These are phyloP conservation scores for Westerdykella aurantiaca DNA, from an alignment of 2,329 filamentous ascomycete genomes.

Conservation along the genomic window DNA sequence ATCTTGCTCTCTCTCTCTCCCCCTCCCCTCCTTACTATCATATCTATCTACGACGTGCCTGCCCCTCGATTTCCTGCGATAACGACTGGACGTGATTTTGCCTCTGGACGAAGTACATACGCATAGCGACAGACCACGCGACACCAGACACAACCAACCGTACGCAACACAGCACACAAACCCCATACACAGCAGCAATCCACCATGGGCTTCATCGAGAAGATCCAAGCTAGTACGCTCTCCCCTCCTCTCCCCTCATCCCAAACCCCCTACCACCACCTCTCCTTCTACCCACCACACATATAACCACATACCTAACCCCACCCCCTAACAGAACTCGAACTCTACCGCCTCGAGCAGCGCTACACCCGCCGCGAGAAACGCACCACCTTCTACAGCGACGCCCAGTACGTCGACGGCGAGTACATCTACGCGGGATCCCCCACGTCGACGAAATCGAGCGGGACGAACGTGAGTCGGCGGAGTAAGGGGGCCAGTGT, in stretches of 20 bases:
- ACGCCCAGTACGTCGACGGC: constrained; percentile 88
- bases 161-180: too few relatives aligned
- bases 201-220: constrained; percentile 36
- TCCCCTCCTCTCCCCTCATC: neutral
- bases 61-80: too few relatives aligned
- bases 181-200: too few relatives aligned
- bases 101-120: too few relatives aligned
- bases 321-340: constrained; percentile 52
- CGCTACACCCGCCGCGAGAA: constrained; percentile 89
- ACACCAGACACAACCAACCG: too few relatives aligned
- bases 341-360: constrained; percentile 92
- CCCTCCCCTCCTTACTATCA: too few relatives aligned
- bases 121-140: too few relatives aligned
- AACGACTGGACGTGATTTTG: too few relatives aligned
- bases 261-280: neutral
- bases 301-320: constrained; percentile 7
- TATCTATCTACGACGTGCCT: too few relatives aligned
- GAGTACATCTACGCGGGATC: constrained; percentile 72
- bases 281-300: neutral
- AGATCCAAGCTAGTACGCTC: constrained; percentile 37
- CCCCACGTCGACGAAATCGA: constrained; percentile 27
- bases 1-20: too few relatives aligned
- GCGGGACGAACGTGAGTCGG: constrained; percentile 10
- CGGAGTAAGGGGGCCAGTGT: too few relatives aligned
- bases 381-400: constrained; percentile 82